These are phyloP conservation scores for Herpotrichia juniperi DNA, from an alignment of 2,329 filamentous ascomycete genomes.

Conservation along the genomic window DNA sequence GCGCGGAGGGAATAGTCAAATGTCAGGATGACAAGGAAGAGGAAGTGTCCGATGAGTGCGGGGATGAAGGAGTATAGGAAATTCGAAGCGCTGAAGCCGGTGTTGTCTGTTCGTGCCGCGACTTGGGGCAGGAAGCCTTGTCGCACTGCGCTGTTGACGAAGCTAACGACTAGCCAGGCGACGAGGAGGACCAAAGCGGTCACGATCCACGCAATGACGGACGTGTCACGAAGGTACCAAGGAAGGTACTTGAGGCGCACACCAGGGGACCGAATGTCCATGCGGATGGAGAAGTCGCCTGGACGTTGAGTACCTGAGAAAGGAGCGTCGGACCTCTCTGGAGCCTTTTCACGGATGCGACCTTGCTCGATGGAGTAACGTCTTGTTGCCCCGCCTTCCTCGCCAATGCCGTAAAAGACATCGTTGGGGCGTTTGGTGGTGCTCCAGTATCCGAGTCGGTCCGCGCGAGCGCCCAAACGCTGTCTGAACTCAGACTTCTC, in stretches of 20 bases:
- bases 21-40: conserved; percentile 71
- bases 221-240: conserved; percentile 73
- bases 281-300: conserved; percentile 54
- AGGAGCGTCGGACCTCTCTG: conserved; percentile 27
- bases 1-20: conserved; percentile 70
- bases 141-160: conserved; percentile 70
- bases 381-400: conserved; percentile 59
- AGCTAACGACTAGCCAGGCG: conserved; percentile 74
- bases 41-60: conserved; percentile 67
- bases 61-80: conserved; percentile 85
- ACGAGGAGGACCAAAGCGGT: conserved; percentile 46
- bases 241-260: conserved; percentile 73
- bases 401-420: conserved; percentile 82
- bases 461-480: conserved; percentile 63
- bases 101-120: conserved; percentile 61
- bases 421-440: conserved; percentile 67
- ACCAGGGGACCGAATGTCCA: conserved; percentile 57
- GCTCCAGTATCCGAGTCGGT: conserved; percentile 87
- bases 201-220: conserved; percentile 68
- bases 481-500: conserved; percentile 60
- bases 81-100: conserved; percentile 82
- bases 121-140: conserved; percentile 76
- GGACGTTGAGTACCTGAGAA: conserved; percentile 16
- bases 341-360: conserved; percentile 54
- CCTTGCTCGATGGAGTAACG: conserved; percentile 59